These are phyloP conservation scores for Pichia phayaonensis DNA, from an alignment of 805 yeast species.

Conservation along the genomic window DNA sequence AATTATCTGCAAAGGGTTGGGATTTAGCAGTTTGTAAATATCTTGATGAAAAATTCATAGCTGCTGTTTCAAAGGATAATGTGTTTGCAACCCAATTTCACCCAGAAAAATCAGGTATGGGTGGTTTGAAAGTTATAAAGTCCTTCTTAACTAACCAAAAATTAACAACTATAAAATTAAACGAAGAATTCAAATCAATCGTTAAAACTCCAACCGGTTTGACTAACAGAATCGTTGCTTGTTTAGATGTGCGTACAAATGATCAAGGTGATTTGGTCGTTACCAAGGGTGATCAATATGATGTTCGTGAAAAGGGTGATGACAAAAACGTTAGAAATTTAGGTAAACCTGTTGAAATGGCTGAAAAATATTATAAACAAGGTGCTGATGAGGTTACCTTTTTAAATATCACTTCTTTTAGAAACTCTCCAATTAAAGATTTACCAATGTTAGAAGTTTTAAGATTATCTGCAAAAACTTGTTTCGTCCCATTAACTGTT, in stretches of 20 bases:
- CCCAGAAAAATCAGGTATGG: constrained; percentile 95
- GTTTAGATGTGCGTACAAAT: constrained; percentile 93
- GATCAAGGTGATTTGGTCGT: constrained; percentile 94
- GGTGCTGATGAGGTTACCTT: constrained; percentile 98
- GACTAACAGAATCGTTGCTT: constrained; percentile 88
- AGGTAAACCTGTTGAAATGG: constrained; percentile 95
- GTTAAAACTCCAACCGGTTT: constrained; percentile 44
- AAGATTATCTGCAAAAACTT: constrained; percentile 72
- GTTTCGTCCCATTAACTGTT: constrained; percentile 94
- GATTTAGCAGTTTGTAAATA: constrained; percentile 63
- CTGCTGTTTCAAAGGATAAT: constrained; percentile 71
- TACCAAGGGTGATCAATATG: constrained; percentile 97
- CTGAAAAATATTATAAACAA: constrained; percentile 80
- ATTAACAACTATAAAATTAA: background rate
- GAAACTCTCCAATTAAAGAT: constrained; percentile 88
- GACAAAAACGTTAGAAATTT: constrained; percentile 71
- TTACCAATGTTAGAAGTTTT: constrained; percentile 94
- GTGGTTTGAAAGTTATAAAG: constrained; percentile 73
- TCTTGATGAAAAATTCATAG: constrained; percentile 73
- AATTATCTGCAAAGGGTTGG: constrained; percentile 43
- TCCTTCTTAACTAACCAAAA: constrained; percentile 55
- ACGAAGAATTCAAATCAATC: background rate
- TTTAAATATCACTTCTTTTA: constrained; percentile 88
- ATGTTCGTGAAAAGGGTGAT: constrained; percentile 72
- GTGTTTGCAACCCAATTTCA: constrained; percentile 96